Evolutionary conservation across 441 rosid species (phyloP).

Genomic region (Mallotus japonicus): DNA sequence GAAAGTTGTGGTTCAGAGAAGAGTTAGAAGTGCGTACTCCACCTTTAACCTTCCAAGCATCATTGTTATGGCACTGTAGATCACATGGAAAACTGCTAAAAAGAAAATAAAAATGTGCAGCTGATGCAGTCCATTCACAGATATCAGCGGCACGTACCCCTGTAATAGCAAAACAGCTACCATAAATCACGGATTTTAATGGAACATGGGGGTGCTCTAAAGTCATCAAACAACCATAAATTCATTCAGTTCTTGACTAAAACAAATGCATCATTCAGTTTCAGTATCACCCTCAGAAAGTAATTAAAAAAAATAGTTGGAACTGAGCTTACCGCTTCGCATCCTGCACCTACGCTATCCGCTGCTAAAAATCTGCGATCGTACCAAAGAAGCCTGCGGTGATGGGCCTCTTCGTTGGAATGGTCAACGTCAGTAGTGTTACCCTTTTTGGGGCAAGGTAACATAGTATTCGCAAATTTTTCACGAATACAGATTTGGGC

Average conservation of each 20-base stretch:
- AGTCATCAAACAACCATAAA: no score
- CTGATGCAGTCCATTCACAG: slow-evolving; percentile 78
- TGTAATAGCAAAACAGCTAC: slow-evolving; percentile 26
- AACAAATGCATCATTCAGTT: no score
- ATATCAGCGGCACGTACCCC: slow-evolving; percentile 68
- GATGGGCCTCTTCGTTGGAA: slow-evolving; percentile 22
- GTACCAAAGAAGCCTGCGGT: slow-evolving; percentile 43
- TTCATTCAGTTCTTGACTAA: no score
- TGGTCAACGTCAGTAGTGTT: not conserved
- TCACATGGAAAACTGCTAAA: slow-evolving; percentile 87
- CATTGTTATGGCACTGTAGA: slow-evolving; percentile 75
- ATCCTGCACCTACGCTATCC: slow-evolving; percentile 15
- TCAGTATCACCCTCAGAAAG: not conserved
- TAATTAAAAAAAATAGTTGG: not conserved
- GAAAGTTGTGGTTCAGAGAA: no score
- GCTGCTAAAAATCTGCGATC: slow-evolving; percentile 59
- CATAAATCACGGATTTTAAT: not conserved
- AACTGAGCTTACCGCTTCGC: slow-evolving; percentile 31
- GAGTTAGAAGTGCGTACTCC: not conserved
- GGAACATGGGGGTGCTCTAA: no score
- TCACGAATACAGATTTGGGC: slow-evolving; percentile 59
- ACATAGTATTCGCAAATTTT: slow-evolving; percentile 58
- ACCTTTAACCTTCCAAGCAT: slow-evolving; percentile 90
- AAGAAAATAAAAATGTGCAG: slow-evolving; percentile 88
- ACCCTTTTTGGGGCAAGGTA: slow-evolving; percentile 52